Conservation (phyloP, 306 rosid species). For the Trichosanthes cucumerina region DNA sequence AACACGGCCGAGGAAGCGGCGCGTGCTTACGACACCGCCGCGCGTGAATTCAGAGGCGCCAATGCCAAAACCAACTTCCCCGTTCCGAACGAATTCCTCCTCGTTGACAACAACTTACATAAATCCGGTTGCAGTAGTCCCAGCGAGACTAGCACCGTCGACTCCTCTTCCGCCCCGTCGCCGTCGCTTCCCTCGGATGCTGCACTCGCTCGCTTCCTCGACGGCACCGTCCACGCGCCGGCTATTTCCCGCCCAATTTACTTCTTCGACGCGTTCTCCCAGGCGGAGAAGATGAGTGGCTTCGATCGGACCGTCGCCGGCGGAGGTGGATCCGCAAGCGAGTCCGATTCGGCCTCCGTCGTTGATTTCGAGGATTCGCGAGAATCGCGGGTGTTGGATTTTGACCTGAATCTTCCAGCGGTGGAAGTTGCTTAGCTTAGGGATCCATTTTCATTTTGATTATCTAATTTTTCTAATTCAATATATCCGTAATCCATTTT, state of each 20-base stretch:
- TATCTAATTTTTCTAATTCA: not conserved
- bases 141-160: slow-evolving; percentile 61
- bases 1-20: slow-evolving; percentile 87
- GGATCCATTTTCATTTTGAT: not conserved
- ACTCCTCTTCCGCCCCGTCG: slow-evolving; percentile 25
- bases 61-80: slow-evolving; percentile 81
- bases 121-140: slow-evolving; percentile 30
- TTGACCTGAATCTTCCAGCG: slow-evolving; percentile 68
- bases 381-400: slow-evolving; percentile 30
- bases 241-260: slow-evolving; percentile 27
- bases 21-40: slow-evolving; percentile 71
- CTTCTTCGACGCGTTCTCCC: slow-evolving; percentile 44
- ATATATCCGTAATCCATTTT: not conserved
- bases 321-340: slow-evolving; percentile 22
- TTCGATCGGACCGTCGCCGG: not conserved
- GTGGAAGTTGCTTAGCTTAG: slow-evolving; percentile 59
- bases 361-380: slow-evolving; percentile 31
- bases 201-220: slow-evolving; percentile 11
- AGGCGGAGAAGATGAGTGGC: slow-evolving; percentile 13
- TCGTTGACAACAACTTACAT: not conserved
- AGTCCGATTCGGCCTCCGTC: slow-evolving; percentile 43
- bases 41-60: slow-evolving; percentile 61
- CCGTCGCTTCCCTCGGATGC: slow-evolving; percentile 27
- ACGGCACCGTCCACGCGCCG: slow-evolving; percentile 14
- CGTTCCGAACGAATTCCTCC: slow-evolving; percentile 12